Evolutionary conservation across 2,329 filamentous ascomycete genomes (phyloP).

Genomic region (Escovopsis sp.): DNA sequence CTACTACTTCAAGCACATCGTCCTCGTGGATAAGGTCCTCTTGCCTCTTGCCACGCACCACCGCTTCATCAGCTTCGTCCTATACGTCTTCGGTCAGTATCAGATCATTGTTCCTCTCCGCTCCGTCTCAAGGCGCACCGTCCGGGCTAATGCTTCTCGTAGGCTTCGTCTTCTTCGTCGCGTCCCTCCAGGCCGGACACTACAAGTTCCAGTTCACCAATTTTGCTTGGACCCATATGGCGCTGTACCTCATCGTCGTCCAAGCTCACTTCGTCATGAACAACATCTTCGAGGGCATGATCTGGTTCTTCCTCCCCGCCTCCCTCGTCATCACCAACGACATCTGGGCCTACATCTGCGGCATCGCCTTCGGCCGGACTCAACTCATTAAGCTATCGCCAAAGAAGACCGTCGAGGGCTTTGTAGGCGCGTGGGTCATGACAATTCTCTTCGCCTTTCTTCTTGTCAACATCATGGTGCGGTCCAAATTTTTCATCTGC

Average conservation of each 20-base stretch:
- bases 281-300: constrained; percentile 98
- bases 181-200: constrained; percentile 83
- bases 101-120: too few species aligned
- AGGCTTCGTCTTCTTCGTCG: constrained; percentile 98
- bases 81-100: constrained; percentile 82
- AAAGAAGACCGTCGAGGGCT: constrained; percentile 98
- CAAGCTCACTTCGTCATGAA: constrained; percentile 99
- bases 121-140: background rate
- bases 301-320: constrained; percentile 97
- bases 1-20: constrained; percentile 99
- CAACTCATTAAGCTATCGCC: constrained; percentile 96
- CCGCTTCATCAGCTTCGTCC: constrained; percentile 94
- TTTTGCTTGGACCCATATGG: constrained; percentile 99
- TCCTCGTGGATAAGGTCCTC: constrained; percentile 85
- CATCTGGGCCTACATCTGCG: constrained; percentile 95
- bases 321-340: constrained; percentile 96
- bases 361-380: constrained; percentile 90
- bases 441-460: constrained; percentile 74
- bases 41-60: constrained; percentile 93
- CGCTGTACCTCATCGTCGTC: constrained; percentile 90
- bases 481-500: constrained; percentile 95
- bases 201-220: constrained; percentile 99
- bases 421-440: constrained; percentile 91
- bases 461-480: constrained; percentile 72
- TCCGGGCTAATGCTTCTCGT: constrained; percentile 8